Conservation (phyloP, 441 rosid genomes). For the Hura crepitans region DNA sequence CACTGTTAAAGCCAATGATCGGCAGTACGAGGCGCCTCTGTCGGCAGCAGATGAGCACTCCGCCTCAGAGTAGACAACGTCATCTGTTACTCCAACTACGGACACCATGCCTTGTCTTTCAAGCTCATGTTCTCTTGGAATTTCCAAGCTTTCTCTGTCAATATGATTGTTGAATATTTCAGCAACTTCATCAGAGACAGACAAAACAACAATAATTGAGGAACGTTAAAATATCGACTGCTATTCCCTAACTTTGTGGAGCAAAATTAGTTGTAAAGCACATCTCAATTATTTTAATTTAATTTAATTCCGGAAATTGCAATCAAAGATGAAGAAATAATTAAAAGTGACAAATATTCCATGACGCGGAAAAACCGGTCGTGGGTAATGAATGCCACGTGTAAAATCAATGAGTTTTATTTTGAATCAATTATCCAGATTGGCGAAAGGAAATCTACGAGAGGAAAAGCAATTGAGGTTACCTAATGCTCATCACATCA, state of each 20-base stretch:
- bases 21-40: slow-evolving; percentile 47
- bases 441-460: not conserved
- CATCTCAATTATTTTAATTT: not conserved
- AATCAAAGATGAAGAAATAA: too few relatives aligned
- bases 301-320: too few relatives aligned
- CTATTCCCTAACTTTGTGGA: slow-evolving; percentile 5
- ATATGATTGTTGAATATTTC: not conserved
- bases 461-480: slow-evolving; percentile 10
- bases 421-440: not conserved
- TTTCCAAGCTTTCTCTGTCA: slow-evolving; percentile 54
- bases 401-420: not conserved
- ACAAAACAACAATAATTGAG: not conserved
- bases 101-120: slow-evolving; percentile 20
- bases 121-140: slow-evolving; percentile 28
- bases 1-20: slow-evolving; percentile 53
- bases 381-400: slow-evolving; percentile 17
- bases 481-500: slow-evolving; percentile 57
- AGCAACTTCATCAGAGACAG: not conserved
- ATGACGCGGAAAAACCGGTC: slow-evolving; percentile 11
- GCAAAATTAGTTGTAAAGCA: slow-evolving; percentile 24
- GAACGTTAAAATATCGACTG: slow-evolving; percentile 10
- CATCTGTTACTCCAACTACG: slow-evolving; percentile 21
- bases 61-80: slow-evolving; percentile 33
- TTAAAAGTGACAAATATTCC: slow-evolving; percentile 2
- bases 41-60: slow-evolving; percentile 42